A percentile compares a stretch with the other conserved stretches of the same genome.
phyloP scores from a whole-genome alignment of 805 yeast species.

The Saturnispora gosingensis region DNA sequence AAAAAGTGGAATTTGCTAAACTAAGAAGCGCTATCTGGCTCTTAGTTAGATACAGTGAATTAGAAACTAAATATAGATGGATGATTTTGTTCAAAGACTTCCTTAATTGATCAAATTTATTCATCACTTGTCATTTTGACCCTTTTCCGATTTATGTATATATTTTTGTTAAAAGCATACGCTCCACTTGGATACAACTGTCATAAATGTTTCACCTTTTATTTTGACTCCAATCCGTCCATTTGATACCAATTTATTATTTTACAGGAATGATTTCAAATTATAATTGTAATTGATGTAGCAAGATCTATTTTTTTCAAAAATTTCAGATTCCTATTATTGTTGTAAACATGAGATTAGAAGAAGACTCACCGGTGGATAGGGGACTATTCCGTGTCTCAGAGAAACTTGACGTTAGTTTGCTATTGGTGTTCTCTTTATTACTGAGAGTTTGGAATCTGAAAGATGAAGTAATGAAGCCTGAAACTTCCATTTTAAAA shows the following conservation, averaged over 20 bases:
- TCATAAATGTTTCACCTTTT: no score
- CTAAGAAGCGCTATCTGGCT: constrained; percentile 6
- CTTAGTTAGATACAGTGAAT: constrained; percentile 7
- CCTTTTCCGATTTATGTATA: no score
- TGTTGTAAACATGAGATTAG: neutral
- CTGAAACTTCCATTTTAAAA: neutral
- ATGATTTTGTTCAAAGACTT: neutral
- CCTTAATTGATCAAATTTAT: neutral
- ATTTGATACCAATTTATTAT: no score
- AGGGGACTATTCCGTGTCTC: neutral
- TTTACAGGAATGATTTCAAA: no score
- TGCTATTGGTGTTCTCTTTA: neutral
- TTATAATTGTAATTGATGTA: no score
- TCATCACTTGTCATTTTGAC: no score
- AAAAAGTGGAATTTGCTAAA: neutral
- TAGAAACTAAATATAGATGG: constrained; percentile 9
- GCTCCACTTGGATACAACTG: no score
- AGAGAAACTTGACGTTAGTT: neutral
- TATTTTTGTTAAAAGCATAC: no score
- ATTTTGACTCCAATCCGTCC: no score
- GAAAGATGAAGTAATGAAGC: neutral
- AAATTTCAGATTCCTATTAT: neutral
- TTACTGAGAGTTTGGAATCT: neutral
- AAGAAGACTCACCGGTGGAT: neutral
- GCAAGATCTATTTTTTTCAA: neutral